Percentiles rank a stretch among this genome's conserved stretches.
phyloP scores from a whole-genome alignment of 495 filamentous ascomycete species.

The Lindgomyces ingoldianus region DNA sequence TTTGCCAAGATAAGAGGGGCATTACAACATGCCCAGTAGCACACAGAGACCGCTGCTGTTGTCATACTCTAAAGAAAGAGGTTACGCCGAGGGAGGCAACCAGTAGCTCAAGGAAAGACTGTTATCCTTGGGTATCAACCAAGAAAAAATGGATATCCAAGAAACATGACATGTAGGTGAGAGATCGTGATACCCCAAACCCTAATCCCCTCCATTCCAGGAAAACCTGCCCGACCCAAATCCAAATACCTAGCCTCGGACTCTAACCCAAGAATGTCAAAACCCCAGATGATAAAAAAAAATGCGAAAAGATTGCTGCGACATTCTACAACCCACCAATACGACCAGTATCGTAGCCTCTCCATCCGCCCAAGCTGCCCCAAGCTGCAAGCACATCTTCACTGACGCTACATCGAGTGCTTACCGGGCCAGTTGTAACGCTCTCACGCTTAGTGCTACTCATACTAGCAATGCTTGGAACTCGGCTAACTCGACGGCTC shows the following conservation, averaged over 20 bases:
- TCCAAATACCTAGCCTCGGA: neutral
- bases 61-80: no score
- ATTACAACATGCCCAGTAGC: no score
- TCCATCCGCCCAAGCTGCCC: conserved; percentile 44
- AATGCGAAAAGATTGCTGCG: neutral
- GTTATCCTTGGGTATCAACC: neutral
- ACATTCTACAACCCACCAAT: neutral
- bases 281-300: neutral
- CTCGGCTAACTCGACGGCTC: conserved; percentile 11
- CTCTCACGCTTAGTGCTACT: conserved; percentile 25
- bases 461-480: conserved; percentile 23
- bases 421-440: conserved; percentile 5
- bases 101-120: neutral
- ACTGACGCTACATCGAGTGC: conserved; percentile 43
- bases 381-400: conserved; percentile 49
- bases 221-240: no score
- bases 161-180: neutral
- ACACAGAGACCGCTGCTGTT: no score
- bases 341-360: conserved; percentile 9
- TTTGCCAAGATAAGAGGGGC: no score
- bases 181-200: neutral
- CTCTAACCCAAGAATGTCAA: no score
- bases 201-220: neutral
- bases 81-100: no score
- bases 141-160: no score